A percentile compares a stretch with the other conserved stretches of the same genome.
Evolutionary conservation across 768 basidiomycete genomes (phyloP).

Genomic region (Termitomyces sp.): DNA sequence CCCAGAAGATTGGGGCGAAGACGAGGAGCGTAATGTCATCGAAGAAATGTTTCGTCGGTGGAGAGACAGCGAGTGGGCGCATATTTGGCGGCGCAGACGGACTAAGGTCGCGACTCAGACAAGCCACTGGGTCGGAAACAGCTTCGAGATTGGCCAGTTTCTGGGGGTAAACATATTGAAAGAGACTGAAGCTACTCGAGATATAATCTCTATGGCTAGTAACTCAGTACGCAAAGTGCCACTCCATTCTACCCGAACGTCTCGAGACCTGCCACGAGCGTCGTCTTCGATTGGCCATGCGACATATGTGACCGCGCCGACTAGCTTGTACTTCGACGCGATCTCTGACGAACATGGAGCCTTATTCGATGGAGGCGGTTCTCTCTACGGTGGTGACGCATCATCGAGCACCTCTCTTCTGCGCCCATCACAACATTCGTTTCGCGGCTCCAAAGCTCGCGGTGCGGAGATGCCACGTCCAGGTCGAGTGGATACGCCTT

Average conservation of each 20-base stretch:
- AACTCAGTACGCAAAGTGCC: background rate
- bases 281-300: constrained; percentile 12
- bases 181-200: constrained; percentile 18
- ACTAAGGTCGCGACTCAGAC: constrained; percentile 14
- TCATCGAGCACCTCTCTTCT: constrained; percentile 16
- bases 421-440: constrained; percentile 2
- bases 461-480: constrained; percentile 14
- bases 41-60: constrained; percentile 58
- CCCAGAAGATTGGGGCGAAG: constrained; percentile 61
- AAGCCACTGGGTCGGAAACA: constrained; percentile 61
- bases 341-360: constrained; percentile 1
- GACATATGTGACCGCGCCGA: constrained; percentile 22
- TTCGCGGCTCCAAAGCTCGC: constrained; percentile 7
- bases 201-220: constrained; percentile 5
- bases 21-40: constrained; percentile 40
- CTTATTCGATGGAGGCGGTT: constrained; percentile 1
- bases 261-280: constrained; percentile 2
- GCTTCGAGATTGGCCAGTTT: constrained; percentile 75
- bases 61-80: constrained; percentile 65
- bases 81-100: constrained; percentile 32
- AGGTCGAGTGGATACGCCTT: constrained; percentile 11
- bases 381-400: background rate
- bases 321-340: constrained; percentile 8
- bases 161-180: constrained; percentile 61
- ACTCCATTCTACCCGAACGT: background rate